Conservation (phyloP, 352 stramenopile species). For the Phytophthora idaei region DNA sequence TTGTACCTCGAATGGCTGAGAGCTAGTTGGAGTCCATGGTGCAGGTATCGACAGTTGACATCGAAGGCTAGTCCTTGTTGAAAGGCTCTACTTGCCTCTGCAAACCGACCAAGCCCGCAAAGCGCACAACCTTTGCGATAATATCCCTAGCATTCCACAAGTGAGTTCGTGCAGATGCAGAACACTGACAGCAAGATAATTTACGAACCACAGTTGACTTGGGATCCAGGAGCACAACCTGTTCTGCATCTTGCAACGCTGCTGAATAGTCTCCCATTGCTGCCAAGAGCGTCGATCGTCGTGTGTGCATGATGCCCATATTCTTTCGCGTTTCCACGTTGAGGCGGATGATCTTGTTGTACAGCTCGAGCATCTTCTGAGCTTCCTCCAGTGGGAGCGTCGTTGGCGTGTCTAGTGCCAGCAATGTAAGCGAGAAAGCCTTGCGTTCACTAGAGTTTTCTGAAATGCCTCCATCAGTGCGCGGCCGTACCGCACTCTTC, state of each 20-base stretch:
- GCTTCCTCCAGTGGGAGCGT: conserved; percentile 28
- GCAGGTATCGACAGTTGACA: conserved; percentile 60
- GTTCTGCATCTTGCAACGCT: conserved; percentile 57
- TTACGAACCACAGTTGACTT: conserved; percentile 56
- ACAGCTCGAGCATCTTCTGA: conserved; percentile 60
- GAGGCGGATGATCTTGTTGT: conserved; percentile 69
- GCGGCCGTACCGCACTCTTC: conserved; percentile 7
- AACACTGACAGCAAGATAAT: conserved; percentile 1
- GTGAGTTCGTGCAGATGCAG: background rate
- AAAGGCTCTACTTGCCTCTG: conserved; percentile 62
- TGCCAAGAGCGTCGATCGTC: conserved; percentile 64
- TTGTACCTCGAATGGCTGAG: conserved; percentile 37
- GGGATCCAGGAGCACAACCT: conserved; percentile 53
- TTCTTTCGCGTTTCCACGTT: conserved; percentile 55
- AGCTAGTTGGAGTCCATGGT: conserved; percentile 57
- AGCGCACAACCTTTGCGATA: conserved; percentile 74
- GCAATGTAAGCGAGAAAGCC: conserved; percentile 18
- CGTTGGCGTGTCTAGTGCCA: conserved; percentile 36
- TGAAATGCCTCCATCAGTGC: conserved; percentile 1
- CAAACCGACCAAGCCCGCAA: conserved; percentile 52
- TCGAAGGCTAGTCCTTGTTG: conserved; percentile 71
- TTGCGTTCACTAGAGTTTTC: conserved; percentile 23
- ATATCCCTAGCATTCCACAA: conserved; percentile 47
- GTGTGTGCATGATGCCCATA: conserved; percentile 61
- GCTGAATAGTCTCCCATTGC: conserved; percentile 54